phyloP scores from a whole-genome alignment of 1,284 basidiomycete genomes.

The Sanghuangporus sanghuang region DNA sequence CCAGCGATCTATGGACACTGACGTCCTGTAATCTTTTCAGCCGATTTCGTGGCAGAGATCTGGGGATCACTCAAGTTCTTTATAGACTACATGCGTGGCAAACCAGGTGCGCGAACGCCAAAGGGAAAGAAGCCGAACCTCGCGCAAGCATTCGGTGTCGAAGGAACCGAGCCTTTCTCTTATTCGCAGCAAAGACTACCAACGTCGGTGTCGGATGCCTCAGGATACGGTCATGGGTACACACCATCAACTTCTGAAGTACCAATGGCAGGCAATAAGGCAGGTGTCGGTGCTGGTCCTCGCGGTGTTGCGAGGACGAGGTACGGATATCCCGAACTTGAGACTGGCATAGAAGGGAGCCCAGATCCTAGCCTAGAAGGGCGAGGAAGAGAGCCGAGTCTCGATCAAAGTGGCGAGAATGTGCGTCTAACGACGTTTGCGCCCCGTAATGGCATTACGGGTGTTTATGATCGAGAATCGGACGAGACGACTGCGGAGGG shows the following conservation, averaged over 20 bases:
- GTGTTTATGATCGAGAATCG: neutral
- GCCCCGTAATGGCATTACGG: neutral
- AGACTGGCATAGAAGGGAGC: neutral
- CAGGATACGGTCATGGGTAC: neutral
- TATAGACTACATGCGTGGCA: constrained; percentile 40
- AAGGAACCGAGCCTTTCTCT: constrained; percentile 9
- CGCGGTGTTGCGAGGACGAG: neutral
- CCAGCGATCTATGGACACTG: constrained; percentile 1
- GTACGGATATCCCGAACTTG: neutral
- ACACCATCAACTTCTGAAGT: neutral
- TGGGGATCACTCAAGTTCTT: constrained; percentile 58
- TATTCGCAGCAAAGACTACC: neutral
- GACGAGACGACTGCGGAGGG: neutral
- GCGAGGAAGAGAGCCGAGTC: neutral
- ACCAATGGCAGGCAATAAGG: neutral
- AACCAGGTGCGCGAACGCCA: constrained; percentile 39
- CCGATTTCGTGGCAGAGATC: constrained; percentile 66
- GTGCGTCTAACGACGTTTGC: constrained; percentile 10
- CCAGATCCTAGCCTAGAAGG: neutral
- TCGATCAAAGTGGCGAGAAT: constrained; percentile 6
- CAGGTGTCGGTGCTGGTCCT: neutral
- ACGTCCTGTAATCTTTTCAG: constrained; percentile 26
- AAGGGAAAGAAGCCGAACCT: constrained; percentile 31
- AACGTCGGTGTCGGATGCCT: no score
- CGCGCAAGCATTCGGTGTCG: constrained; percentile 48